Base-by-base conservation (phyloP, 371 early-diverging fungal species). In the Chytridiales sp. region DNA sequence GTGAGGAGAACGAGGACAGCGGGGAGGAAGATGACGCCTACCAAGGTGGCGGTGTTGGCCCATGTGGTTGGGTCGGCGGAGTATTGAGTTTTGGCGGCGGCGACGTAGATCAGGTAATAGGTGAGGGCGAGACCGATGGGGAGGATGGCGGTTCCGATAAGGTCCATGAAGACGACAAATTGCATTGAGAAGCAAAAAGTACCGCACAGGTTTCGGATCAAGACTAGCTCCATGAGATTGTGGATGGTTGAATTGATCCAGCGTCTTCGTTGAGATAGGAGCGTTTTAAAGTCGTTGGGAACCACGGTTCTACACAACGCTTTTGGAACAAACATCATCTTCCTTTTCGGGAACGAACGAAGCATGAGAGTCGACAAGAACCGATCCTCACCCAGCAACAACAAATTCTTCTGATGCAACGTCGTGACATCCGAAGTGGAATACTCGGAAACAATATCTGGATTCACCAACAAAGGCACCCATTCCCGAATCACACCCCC, bases 221-320 rank as follows among this genome's bases (percentile, higher is more conserved):
- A 70, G 26, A 94, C 82, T 27, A 97, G 80, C 68, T 97, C 99
- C 57, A 96, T 81, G 49, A 98, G 68, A 66, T 97, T 99, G 60
- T 94, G 95, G 47, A 94, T 83, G 3, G 98, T 99, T 1, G 95
- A 95, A 72, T 98, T 98, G 76, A 98, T 98, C 97, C 98, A 98
- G 31, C 97, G 77, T 46, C 99, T 85, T 4, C 98, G 81, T 75
- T 99, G 99, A 24, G 92, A 92, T 17, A 98, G 77, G 49, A 99
- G 75, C 30, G 95, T 89, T 1, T 76, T 75, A 75, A 95, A 98
- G 22, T 85, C 78, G 52, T 91, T 92, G 0, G 99, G 99, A 19
- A 95, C 98, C 36, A 87, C 84, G 1, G 98, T 99, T 49, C 86
- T 85, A 76, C 97, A 97, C 32, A 87, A 83, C 5, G 97, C 98